Evolutionary conservation across 2,329 filamentous ascomycete species (phyloP).

Genomic region (Calonectria hawksworthii): DNA sequence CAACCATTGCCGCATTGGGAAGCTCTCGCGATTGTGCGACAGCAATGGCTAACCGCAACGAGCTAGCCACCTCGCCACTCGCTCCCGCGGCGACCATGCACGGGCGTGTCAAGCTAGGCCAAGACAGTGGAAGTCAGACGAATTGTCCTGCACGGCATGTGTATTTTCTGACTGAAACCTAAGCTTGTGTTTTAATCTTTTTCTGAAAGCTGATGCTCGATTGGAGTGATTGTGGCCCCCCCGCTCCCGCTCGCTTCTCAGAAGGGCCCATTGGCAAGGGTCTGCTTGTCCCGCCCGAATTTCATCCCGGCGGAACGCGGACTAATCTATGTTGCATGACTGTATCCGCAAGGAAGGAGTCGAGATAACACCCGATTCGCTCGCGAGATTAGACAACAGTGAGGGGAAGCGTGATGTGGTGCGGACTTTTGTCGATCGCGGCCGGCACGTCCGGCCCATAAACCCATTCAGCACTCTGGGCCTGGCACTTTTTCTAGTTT

Average conservation of each 20-base stretch:
- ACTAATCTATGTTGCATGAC: not conserved
- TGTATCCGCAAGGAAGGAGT: not conserved
- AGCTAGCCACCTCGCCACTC: not conserved
- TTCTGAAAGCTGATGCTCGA: not conserved
- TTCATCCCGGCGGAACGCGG: not conserved
- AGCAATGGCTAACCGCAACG: not conserved
- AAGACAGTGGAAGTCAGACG: not conserved
- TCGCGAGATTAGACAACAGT: not conserved
- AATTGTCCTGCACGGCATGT: not conserved
- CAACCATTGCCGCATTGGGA: slow-evolving; percentile 1
- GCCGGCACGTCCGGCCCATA: not conserved
- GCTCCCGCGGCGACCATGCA: not conserved
- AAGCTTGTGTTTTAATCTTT: not conserved
- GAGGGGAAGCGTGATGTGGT: not conserved
- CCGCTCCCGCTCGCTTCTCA: not conserved
- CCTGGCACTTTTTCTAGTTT: not conserved
- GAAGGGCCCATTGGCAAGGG: not conserved
- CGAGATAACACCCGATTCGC: not conserved
- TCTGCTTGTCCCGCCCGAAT: not conserved
- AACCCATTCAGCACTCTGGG: not conserved
- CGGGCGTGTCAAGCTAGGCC: not conserved
- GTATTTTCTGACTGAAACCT: not conserved
- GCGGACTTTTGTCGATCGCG: not conserved
- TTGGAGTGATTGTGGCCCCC: not conserved
- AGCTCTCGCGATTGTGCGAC: not conserved